Base-by-base conservation (phyloP, 257 asterid species). In the Solanum chaucha region DNA sequence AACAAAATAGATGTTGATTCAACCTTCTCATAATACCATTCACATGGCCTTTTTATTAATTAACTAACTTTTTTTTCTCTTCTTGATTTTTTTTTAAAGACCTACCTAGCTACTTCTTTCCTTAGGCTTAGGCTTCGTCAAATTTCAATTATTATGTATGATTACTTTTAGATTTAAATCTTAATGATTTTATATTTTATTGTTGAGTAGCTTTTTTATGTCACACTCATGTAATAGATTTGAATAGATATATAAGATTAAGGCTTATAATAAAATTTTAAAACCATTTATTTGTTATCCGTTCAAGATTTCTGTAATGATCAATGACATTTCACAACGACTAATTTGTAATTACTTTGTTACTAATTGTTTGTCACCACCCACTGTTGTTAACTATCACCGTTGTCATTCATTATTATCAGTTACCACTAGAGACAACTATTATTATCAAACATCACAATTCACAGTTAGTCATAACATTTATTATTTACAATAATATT, bases 21-120 rank as follows among this genome's bases (percentile, higher is more conserved):
- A 78, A 28, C 40, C 41, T 28, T 80, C 67, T 80, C 64, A 80
- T 80, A 61, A 80, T 80, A 80, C 32, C 85, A 48, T 48, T 26
- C 85, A 80, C 68, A 46, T 80, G 68, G 28, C 17, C 28, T n/a
- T 72, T 80, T 9, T 48, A 80, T 48, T 36, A 80, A 26, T 74
- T 73, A 74, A 10, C 30, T 10, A 35, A 73, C 19, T 19, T 35
- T 13, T 5, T 72, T 17, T 8, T 8, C 6, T 17, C 17, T 26
- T 65, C 19, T 26, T 65, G 8, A 67, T 34, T 35, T 1, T 34
- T 28, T 48, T 13, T 72, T 32, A 9, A 35, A 72, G 28, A 34
- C 46, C 81, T 8, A 9, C 46, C 2, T 26, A 64, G 70, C 64
- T 17, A 17, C 64, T 17, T 55, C 10, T 55, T 55, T 6, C 64